Evolutionary conservation across 2,329 filamentous ascomycete genomes (phyloP), one percentile per base, ranked within the genome.

Genomic region (Exophiala alcalophila): DNA sequence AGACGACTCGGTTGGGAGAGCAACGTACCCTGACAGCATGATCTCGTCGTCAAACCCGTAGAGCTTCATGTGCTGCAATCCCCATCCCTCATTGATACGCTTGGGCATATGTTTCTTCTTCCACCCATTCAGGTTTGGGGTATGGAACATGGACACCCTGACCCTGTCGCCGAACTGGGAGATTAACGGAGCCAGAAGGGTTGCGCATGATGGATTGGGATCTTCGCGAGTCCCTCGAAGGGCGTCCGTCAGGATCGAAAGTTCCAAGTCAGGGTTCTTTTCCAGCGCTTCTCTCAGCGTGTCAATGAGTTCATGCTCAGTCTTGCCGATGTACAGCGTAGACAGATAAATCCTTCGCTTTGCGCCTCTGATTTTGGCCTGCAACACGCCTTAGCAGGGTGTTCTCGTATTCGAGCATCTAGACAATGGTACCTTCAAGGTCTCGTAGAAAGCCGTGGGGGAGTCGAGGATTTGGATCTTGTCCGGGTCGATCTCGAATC

Each of bases 11-110:
- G 24, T 43, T 20, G 16, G 31, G 23, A 6, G 11, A 30, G 7
- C 14, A 16, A 32, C 70, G 50, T 75, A 87, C 79, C 89, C 90
- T 5, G 90, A 94, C 57, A 98, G 79, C 53, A 98, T 91, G 44
- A 98, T 84, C 64, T 95, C 89, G 59, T 98, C 89, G 57, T 98
- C 92, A 15, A 95, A 72, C 0, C 92, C 92, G 57, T 98, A 98
- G 0, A 98, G 73, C 73, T 98, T 98, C 91, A 98, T 98, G 61
- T 98, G 92, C 62, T 98, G 92, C 49, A 98, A 68, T 1, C 92
- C 92, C 92, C 92, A 98, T 12, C 92, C 92, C 67, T 98, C 92
- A 56, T 98, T 98, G 62, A 98, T 91, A 14, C 92, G 77, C 60
- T 80, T 86, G 0, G 92, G 92, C 2, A 97, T 79, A 54, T 86